phyloP scores from a whole-genome alignment of 2,329 filamentous ascomycete species.

The Phyllosticta capitalensis region DNA sequence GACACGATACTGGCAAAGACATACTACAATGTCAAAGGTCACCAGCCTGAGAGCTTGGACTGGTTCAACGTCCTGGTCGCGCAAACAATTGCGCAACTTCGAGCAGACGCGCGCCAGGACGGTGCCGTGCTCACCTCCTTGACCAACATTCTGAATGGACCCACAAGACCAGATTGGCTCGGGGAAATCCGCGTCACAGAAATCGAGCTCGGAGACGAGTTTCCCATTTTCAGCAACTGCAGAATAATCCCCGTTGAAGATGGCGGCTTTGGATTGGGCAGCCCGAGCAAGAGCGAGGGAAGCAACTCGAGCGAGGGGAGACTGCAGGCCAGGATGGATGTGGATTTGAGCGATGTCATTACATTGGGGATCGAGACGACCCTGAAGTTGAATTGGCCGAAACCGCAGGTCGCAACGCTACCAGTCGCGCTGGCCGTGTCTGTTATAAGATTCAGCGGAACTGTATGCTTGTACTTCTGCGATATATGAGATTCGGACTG shows the following conservation, averaged over 20 bases:
- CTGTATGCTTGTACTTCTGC: slow-evolving; percentile 31
- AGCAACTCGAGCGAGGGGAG: slow-evolving; percentile 49
- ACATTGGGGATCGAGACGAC: slow-evolving; percentile 93
- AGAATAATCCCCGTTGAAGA: slow-evolving; percentile 87
- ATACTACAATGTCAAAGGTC: slow-evolving; percentile 91
- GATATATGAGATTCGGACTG: background rate
- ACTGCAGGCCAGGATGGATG: slow-evolving; percentile 91
- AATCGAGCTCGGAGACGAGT: slow-evolving; percentile 89
- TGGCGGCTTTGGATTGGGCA: slow-evolving; percentile 48
- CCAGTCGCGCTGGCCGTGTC: slow-evolving; percentile 88
- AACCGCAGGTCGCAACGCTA: slow-evolving; percentile 75
- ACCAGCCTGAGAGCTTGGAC: slow-evolving; percentile 92
- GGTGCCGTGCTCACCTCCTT: slow-evolving; percentile 81
- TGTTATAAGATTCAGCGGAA: slow-evolving; percentile 89
- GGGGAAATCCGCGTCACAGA: slow-evolving; percentile 92
- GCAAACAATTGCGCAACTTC: slow-evolving; percentile 91
- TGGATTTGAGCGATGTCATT: slow-evolving; percentile 91
- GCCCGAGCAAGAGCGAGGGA: slow-evolving; percentile 7
- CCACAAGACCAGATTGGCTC: slow-evolving; percentile 77
- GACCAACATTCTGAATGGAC: slow-evolving; percentile 78
- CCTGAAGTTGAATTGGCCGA: slow-evolving; percentile 87
- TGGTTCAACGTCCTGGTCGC: slow-evolving; percentile 99
- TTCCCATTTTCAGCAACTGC: slow-evolving; percentile 97
- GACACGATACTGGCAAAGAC: slow-evolving; percentile 91
- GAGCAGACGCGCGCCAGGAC: slow-evolving; percentile 84